A percentile compares a stretch with the other conserved stretches of the same genome.
These are phyloP conservation scores for Cyberlindnera galapagoensis DNA, from an alignment of 805 yeast species.

Conservation along the genomic window DNA sequence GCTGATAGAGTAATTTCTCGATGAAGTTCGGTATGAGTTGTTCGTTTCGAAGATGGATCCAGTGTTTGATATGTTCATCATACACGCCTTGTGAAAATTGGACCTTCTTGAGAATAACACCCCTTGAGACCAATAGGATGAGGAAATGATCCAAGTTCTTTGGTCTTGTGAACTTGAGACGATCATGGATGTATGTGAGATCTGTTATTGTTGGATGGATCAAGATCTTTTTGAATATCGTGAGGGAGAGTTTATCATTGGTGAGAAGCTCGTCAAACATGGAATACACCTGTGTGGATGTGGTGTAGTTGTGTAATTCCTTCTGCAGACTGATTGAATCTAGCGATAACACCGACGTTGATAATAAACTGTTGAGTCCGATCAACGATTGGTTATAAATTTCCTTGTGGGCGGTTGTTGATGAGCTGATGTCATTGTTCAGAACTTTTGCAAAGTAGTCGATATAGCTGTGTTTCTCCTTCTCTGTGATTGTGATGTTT, in stretches of 20 bases:
- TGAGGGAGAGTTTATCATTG: slow-evolving; percentile 4
- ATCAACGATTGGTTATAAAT: slow-evolving; percentile 16
- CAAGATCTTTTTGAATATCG: slow-evolving; percentile 10
- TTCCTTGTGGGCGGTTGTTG: slow-evolving; percentile 1
- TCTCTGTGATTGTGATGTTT: slow-evolving; percentile 5
- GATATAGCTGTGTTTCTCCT: slow-evolving; percentile 14
- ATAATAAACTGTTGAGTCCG: slow-evolving; percentile 12
- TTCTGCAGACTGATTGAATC: slow-evolving; percentile 7
- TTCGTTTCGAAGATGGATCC: slow-evolving; percentile 5
- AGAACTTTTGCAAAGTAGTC: slow-evolving; percentile 13
- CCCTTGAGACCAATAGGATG: slow-evolving; percentile 10
- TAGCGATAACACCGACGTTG: slow-evolving; percentile 2
- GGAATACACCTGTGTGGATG: slow-evolving; percentile 4
- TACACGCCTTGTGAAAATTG: slow-evolving; percentile 8
- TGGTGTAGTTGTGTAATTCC: slow-evolving; percentile 2
- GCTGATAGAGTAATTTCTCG: slow-evolving; percentile 13
- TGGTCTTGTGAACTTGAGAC: slow-evolving; percentile 10
- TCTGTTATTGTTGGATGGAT: slow-evolving; percentile 7
- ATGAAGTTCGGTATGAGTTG: slow-evolving; percentile 4
- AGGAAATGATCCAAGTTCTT: slow-evolving; percentile 7
- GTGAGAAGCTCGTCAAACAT: slow-evolving; percentile 13
- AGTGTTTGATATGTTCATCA: slow-evolving; percentile 2
- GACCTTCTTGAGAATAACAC: slow-evolving; percentile 8
- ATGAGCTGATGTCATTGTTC: slow-evolving; percentile 11
- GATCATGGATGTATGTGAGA: slow-evolving; percentile 7